Evolutionary conservation across 116 monocot genomes (phyloP), one percentile per base, ranked within the genome.

Genomic region (Phalaenopsis hybrid): DNA sequence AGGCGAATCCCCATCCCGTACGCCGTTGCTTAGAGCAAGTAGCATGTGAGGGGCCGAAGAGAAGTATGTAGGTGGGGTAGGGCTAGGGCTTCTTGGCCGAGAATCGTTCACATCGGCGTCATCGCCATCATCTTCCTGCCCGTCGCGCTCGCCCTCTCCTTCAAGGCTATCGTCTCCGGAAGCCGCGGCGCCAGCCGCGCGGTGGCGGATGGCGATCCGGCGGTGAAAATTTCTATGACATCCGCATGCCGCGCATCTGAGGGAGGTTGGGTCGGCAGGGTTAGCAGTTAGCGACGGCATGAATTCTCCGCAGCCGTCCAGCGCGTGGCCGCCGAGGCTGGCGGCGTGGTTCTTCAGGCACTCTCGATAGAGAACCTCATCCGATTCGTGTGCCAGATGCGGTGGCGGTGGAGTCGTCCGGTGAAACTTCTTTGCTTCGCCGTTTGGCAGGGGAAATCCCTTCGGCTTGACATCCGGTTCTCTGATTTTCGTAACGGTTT

Each of bases 181-280:
- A 6, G 41, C 31, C 16, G 51, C n/a, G 85, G 72, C 74, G 57
- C 74, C 4, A n/a, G 51, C 41, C 15, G 74, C 15, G 63, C 31
- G 61, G 67, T 33, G 83, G 69, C n/a, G 72, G 10, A 33, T 74
- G 25, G 75, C 67, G 65, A 90, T 37, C 59, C 96, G 88, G 82
- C 96, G 94, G 90, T 97, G 94, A 88, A 97, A 97, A 84, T 91
- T 97, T 82, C 97, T 92, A 91, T 97, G 97, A 89, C 94, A 97
- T 82, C 92, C 92, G 84, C 97, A 97, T 73, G 94, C 97, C 28
- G 92, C 97, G 94, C 97, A 98, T 74, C 79, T 85, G 82, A 92
- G 88, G 77, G 94, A 91, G 28, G 92, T 74, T 44, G 92, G 92
- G 76, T 82, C 86, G 78, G 92, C 44, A 44, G 85, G 79, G 76